These are phyloP conservation scores for Metarhizium rileyi DNA, from an alignment of 2,329 filamentous ascomycete genomes.

Conservation along the genomic window DNA sequence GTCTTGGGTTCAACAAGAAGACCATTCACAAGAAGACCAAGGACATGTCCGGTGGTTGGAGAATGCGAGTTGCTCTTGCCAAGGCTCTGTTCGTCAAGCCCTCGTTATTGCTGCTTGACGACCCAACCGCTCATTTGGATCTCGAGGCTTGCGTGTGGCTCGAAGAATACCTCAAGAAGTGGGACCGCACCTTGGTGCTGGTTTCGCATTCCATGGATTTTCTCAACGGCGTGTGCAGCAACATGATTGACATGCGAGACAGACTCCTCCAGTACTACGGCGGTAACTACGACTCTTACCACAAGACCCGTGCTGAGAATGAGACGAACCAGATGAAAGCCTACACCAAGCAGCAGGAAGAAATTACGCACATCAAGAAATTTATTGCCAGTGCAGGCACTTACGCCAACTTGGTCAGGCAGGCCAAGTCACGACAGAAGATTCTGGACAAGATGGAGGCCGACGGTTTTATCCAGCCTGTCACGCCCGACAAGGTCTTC, in stretches of 20 bases:
- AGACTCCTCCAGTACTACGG: constrained; percentile 92
- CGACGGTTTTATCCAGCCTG: constrained; percentile 93
- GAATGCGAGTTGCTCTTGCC: constrained; percentile 96
- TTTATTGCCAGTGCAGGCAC: constrained; percentile 99
- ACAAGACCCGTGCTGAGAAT: constrained; percentile 88
- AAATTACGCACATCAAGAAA: constrained; percentile 99
- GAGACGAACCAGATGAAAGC: constrained; percentile 99
- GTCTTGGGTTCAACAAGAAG: constrained; percentile 97
- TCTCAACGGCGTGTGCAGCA: constrained; percentile 95
- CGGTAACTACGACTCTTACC: constrained; percentile 98
- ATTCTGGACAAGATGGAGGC: constrained; percentile 99
- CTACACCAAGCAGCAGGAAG: constrained; percentile 97
- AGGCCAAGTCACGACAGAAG: constrained; percentile 99
- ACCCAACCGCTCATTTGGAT: constrained; percentile 98
- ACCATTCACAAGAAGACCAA: constrained; percentile 99
- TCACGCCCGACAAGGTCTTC: constrained; percentile 77
- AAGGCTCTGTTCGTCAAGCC: constrained; percentile 99
- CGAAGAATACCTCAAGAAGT: constrained; percentile 99
- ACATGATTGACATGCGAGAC: constrained; percentile 96
- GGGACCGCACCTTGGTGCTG: constrained; percentile 92
- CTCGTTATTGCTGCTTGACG: constrained; percentile 87
- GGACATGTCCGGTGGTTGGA: constrained; percentile 99
- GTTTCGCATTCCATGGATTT: constrained; percentile 99
- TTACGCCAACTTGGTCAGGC: constrained; percentile 96
- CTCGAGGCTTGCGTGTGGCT: constrained; percentile 99